Evolutionary conservation across 768 basidiomycete genomes (phyloP).

Genomic region (Panus rudis): DNA sequence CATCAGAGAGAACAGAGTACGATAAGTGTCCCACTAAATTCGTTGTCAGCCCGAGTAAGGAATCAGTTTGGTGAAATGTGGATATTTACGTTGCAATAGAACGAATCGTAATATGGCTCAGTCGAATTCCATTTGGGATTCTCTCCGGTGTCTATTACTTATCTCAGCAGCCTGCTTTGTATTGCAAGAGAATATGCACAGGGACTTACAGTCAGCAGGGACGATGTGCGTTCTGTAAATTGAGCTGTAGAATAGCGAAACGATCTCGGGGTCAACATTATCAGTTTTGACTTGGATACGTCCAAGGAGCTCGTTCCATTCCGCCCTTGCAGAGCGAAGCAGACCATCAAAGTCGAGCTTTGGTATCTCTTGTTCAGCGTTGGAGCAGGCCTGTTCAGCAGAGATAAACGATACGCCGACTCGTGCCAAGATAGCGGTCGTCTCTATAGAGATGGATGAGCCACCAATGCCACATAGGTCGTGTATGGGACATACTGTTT

Average conservation of each 20-base stretch:
- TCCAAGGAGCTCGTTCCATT: slow-evolving; percentile 54
- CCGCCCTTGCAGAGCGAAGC: slow-evolving; percentile 31
- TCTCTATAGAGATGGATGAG: not conserved
- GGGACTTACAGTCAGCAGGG: slow-evolving; percentile 52
- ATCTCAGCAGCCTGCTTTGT: not conserved
- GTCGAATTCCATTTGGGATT: slow-evolving; percentile 58
- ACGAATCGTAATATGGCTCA: slow-evolving; percentile 61
- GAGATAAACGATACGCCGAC: slow-evolving; percentile 64
- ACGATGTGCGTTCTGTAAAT: slow-evolving; percentile 57
- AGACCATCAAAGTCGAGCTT: slow-evolving; percentile 49
- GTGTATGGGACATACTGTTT: slow-evolving; percentile 3
- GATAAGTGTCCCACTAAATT: slow-evolving; percentile 56
- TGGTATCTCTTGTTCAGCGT: slow-evolving; percentile 55
- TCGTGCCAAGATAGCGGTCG: slow-evolving; percentile 47
- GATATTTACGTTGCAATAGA: slow-evolving; percentile 56
- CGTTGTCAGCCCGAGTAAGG: not conserved
- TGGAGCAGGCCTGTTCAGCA: slow-evolving; percentile 49
- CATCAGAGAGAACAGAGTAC: slow-evolving; percentile 56
- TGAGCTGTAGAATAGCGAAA: slow-evolving; percentile 56
- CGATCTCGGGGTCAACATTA: slow-evolving; percentile 41
- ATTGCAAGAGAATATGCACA: not conserved
- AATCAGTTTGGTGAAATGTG: not conserved
- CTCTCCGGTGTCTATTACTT: slow-evolving; percentile 47
- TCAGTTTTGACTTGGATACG: slow-evolving; percentile 46
- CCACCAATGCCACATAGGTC: not conserved